Conservation (phyloP, 495 filamentous ascomycete species). For the Parathielavia appendiculata region DNA sequence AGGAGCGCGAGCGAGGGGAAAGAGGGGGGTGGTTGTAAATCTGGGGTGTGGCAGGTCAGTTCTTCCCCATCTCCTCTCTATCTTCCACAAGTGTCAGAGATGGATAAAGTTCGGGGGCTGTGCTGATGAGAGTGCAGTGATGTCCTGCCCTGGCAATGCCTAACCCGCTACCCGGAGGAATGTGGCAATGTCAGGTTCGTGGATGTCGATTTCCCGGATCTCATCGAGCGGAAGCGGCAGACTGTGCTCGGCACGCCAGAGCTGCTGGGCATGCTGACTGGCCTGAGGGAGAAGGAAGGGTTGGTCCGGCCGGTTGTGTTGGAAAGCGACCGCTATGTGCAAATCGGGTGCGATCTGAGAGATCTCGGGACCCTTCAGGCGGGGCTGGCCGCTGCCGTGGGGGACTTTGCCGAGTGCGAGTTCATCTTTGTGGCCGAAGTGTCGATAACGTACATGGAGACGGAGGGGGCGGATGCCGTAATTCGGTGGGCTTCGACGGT, state of each 20-base stretch:
- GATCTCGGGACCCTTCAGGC: slow-evolving; percentile 54
- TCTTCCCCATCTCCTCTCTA: slow-evolving; percentile 1
- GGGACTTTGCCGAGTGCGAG: slow-evolving; percentile 48
- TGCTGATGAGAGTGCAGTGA: slow-evolving; percentile 53
- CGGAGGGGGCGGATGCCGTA: slow-evolving; percentile 63
- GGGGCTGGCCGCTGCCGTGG: slow-evolving; percentile 49
- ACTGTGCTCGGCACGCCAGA: slow-evolving; percentile 57
- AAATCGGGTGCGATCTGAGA: slow-evolving; percentile 77
- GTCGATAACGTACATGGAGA: slow-evolving; percentile 86
- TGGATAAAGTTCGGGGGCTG: neutral
- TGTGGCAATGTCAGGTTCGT: slow-evolving; percentile 61
- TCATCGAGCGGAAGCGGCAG: slow-evolving; percentile 69
- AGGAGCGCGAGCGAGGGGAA: slow-evolving; percentile 16
- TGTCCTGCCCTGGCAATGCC: slow-evolving; percentile 81
- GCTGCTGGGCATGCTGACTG: slow-evolving; percentile 39
- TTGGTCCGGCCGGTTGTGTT: slow-evolving; percentile 41
- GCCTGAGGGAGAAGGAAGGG: slow-evolving; percentile 8
- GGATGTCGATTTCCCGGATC: slow-evolving; percentile 80
- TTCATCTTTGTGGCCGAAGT: slow-evolving; percentile 85
- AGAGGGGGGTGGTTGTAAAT: slow-evolving; percentile 61
- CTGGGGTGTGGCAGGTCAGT: slow-evolving; percentile 86
- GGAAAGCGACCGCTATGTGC: slow-evolving; percentile 64
- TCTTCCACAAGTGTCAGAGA: neutral
- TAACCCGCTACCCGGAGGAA: slow-evolving; percentile 53
- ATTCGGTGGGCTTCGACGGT: slow-evolving; percentile 64